phyloP scores from a whole-genome alignment of 208 protist species.

The Trichomonas gallinae region DNA sequence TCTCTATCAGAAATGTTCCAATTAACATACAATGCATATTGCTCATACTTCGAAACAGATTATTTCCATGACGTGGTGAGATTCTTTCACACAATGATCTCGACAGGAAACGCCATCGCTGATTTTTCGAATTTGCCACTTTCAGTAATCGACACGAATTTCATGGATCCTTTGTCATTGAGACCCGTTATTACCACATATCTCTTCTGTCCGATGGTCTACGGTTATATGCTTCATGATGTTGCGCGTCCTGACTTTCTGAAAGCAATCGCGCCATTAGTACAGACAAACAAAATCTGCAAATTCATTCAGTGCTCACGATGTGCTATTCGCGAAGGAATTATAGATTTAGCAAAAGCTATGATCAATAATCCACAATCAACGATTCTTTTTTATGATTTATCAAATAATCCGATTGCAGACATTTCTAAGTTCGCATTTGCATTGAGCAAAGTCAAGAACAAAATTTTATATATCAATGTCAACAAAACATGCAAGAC shows the following conservation, averaged over 20 bases:
- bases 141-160: background rate
- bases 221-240: background rate
- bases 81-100: background rate
- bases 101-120: background rate
- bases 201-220: background rate
- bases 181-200: background rate
- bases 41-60: background rate
- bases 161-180: background rate
- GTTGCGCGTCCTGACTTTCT: background rate
- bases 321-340: background rate
- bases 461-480: background rate
- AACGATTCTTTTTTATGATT: background rate
- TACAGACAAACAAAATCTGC: background rate
- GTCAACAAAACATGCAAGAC: background rate
- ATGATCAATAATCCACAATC: background rate
- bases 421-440: background rate
- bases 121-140: background rate
- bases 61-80: background rate
- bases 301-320: background rate
- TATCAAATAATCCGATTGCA: background rate
- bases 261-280: background rate
- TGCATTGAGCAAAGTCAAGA: background rate
- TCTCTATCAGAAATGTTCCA: slow-evolving; percentile 9
- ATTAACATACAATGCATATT: background rate
- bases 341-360: background rate